A percentile compares a stretch with the other conserved stretches of the same genome.
Evolutionary conservation across 768 basidiomycete species (phyloP).

Genomic region (Tephrocybe sp.): DNA sequence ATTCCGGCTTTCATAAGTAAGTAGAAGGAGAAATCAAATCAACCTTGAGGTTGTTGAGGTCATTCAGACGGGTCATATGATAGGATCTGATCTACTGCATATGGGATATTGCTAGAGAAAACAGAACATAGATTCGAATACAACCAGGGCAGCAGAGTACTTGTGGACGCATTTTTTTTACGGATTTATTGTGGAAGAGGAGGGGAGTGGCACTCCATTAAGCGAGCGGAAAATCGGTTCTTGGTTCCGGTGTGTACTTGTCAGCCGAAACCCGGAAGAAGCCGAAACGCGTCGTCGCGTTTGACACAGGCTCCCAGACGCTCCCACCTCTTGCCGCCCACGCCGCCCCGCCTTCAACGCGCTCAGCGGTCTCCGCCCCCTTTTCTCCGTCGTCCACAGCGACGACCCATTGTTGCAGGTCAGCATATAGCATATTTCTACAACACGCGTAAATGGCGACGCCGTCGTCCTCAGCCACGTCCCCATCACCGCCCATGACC

Average conservation of each 20-base stretch:
- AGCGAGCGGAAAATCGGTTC: slow-evolving; percentile 27
- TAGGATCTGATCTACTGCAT: slow-evolving; percentile 17
- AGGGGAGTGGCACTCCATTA: slow-evolving; percentile 14
- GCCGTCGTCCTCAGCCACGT: slow-evolving; percentile 79
- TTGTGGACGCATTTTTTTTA: not conserved
- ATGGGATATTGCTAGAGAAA: slow-evolving; percentile 6
- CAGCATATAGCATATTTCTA: slow-evolving; percentile 15
- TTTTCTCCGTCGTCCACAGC: slow-evolving; percentile 31
- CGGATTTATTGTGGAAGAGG: not conserved
- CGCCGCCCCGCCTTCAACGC: slow-evolving; percentile 30
- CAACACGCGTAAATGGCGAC: slow-evolving; percentile 66
- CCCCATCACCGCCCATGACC: slow-evolving; percentile 73
- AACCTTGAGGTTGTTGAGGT: slow-evolving; percentile 25
- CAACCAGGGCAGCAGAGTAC: not conserved
- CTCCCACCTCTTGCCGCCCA: slow-evolving; percentile 30
- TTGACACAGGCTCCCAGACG: slow-evolving; percentile 37
- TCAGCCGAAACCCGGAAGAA: slow-evolving; percentile 45
- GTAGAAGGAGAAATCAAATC: slow-evolving; percentile 16
- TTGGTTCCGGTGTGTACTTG: slow-evolving; percentile 24
- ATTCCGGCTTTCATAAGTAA: slow-evolving; percentile 9
- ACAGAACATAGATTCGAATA: slow-evolving; percentile 1
- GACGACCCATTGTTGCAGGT: slow-evolving; percentile 25
- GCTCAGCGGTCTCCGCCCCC: slow-evolving; percentile 35
- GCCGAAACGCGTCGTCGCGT: slow-evolving; percentile 58
- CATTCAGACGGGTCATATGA: slow-evolving; percentile 35